A percentile compares a stretch with the other conserved stretches of the same genome.
Evolutionary conservation across 352 stramenopile genomes (phyloP).

Genomic region (Phytophthora niederhauseri): DNA sequence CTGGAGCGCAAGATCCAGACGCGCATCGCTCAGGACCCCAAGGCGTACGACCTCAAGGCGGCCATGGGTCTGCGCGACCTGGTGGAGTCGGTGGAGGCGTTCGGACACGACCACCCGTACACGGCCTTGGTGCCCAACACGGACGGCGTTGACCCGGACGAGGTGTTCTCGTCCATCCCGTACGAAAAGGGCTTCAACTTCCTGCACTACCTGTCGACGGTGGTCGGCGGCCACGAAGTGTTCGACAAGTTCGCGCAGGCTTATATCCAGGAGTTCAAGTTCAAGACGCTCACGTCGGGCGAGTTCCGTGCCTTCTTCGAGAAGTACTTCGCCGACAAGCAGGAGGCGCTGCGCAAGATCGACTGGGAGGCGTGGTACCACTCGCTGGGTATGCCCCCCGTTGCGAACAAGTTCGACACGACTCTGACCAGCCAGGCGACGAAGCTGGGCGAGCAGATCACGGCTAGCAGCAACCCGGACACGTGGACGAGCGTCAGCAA

Average conservation of each 20-base stretch:
- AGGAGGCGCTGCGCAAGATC: conserved; percentile 60
- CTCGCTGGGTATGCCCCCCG: conserved; percentile 86
- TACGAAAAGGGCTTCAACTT: conserved; percentile 97
- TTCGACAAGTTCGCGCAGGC: conserved; percentile 91
- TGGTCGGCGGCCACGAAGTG: conserved; percentile 51
- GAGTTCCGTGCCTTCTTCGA: conserved; percentile 81
- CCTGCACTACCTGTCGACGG: conserved; percentile 77
- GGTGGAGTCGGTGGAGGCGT: conserved; percentile 48
- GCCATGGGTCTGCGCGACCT: conserved; percentile 52
- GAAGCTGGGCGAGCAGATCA: conserved; percentile 48
- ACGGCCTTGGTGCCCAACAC: conserved; percentile 89
- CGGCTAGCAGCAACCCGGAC: conserved; percentile 24
- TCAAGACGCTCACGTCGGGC: conserved; percentile 84
- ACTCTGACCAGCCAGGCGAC: conserved; percentile 65
- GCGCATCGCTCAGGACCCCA: conserved; percentile 49
- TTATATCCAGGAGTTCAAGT: conserved; percentile 92
- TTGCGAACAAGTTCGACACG: conserved; percentile 89
- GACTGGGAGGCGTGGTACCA: conserved; percentile 96
- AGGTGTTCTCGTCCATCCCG: conserved; percentile 94
- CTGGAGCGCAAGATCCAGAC: conserved; percentile 98
- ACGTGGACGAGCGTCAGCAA: conserved; percentile 41
- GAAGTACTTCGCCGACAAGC: conserved; percentile 71
- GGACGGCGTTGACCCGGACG: conserved; percentile 95
- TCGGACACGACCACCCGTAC: conserved; percentile 76
- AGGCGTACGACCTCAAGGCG: conserved; percentile 63